Evolutionary conservation across 106 monocot genomes (phyloP).

Genomic region (Dioscorea dumetorum): DNA sequence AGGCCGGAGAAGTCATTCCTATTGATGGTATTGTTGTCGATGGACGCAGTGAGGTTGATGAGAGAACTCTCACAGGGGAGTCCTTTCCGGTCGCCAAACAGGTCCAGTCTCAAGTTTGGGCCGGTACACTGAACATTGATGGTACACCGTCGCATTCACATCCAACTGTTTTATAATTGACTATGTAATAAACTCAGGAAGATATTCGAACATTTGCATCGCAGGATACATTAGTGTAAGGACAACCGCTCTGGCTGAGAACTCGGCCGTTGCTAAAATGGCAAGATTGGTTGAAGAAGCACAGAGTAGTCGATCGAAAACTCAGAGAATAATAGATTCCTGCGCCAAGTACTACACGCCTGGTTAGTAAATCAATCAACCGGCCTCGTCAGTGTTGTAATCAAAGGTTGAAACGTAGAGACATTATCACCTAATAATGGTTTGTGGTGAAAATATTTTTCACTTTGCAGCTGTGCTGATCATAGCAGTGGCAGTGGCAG

Average conservation of each 20-base stretch:
- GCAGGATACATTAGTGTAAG: constrained; percentile 83
- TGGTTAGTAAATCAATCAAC: constrained; percentile 38
- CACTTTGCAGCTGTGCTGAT: constrained; percentile 65
- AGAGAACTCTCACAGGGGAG: constrained; percentile 85
- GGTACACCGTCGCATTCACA: constrained; percentile 28
- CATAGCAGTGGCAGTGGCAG: constrained; percentile 51
- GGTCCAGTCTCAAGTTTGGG: constrained; percentile 69
- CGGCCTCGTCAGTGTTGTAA: too few relatives aligned
- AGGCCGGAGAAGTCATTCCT: constrained; percentile 90
- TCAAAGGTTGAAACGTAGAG: too few relatives aligned
- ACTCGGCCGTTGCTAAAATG: constrained; percentile 94
- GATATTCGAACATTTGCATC: constrained; percentile 18
- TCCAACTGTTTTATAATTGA: not conserved
- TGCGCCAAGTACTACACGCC: constrained; percentile 93
- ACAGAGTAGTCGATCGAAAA: constrained; percentile 81
- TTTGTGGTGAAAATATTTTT: not conserved
- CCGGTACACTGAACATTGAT: constrained; percentile 87
- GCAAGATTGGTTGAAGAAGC: constrained; percentile 93
- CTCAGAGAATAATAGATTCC: constrained; percentile 75
- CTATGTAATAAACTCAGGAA: not conserved
- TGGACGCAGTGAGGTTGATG: constrained; percentile 78
- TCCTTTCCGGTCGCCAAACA: constrained; percentile 85
- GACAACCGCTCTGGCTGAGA: constrained; percentile 84
- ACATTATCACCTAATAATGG: too few relatives aligned
- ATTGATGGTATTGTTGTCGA: constrained; percentile 85